Evolutionary conservation across 345 rosid species (phyloP).

Genomic region (Eutrema heterophyllum): DNA sequence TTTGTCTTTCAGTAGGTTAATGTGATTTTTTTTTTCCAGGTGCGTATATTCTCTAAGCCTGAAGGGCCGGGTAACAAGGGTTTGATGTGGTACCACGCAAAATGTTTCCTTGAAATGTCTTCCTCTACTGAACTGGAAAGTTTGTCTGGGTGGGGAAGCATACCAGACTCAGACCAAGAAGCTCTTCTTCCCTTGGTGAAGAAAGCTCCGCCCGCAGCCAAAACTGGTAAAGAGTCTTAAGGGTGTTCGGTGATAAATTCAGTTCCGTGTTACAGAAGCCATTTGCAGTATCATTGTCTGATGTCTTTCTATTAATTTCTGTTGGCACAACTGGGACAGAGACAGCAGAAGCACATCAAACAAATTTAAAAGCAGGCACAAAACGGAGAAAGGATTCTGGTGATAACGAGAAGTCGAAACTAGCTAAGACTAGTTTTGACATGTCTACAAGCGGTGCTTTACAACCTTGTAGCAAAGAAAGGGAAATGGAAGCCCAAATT

Average conservation of each 20-base stretch:
- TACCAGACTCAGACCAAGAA: conserved; percentile 60
- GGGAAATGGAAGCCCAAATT: conserved; percentile 64
- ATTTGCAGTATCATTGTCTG: conserved; percentile 1
- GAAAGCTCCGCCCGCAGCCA: conserved; percentile 40
- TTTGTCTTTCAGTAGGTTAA: not conserved
- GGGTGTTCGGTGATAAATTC: not conserved
- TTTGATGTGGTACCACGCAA: conserved; percentile 82
- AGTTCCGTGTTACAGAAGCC: not conserved
- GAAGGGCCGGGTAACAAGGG: conserved; percentile 57
- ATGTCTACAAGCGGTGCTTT: conserved; percentile 34
- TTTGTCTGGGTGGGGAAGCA: conserved; percentile 71
- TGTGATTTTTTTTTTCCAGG: conserved; percentile 36
- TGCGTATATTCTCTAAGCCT: conserved; percentile 72
- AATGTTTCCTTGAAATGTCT: conserved; percentile 55
- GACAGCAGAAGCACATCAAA: conserved; percentile 32
- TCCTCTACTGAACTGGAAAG: conserved; percentile 57
- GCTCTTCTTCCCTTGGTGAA: conserved; percentile 46
- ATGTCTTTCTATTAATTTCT: conserved; percentile 17
- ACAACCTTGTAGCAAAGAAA: conserved; percentile 42
- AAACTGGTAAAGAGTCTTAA: conserved; percentile 42
- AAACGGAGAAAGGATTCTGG: conserved; percentile 55
- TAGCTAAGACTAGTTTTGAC: conserved; percentile 47
- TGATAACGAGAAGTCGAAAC: conserved; percentile 48
- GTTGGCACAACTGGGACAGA: conserved; percentile 30
- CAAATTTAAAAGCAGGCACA: conserved; percentile 42